Conservation (phyloP, 1,284 basidiomycete species). For the Leccinum ponderosum region DNA sequence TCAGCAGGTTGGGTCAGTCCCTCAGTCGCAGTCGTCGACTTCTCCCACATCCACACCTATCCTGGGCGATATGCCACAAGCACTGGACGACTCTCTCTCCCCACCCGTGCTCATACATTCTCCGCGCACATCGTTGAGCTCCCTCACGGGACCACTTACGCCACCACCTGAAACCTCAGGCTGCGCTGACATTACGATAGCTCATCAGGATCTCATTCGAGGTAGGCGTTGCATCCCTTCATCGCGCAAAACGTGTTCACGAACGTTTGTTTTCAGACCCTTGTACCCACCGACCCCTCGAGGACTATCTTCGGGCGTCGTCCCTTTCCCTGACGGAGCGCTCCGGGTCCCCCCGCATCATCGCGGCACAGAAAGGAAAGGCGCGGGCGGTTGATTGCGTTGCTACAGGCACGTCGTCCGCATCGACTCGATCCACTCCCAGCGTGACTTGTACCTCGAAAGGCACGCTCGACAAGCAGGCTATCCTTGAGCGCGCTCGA, state of each 20-base stretch:
- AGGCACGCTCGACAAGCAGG: constrained; percentile 30
- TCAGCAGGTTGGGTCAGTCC: constrained; percentile 6
- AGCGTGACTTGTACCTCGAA: constrained; percentile 1
- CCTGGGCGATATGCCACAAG: constrained; percentile 1
- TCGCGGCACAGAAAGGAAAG: constrained; percentile 23
- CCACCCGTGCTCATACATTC: constrained; percentile 35
- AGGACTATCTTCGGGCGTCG: background rate
- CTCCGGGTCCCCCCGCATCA: background rate
- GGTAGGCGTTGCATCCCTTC: constrained; percentile 11
- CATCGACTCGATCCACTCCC: constrained; percentile 19
- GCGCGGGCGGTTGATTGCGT: constrained; percentile 4
- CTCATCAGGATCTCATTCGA: constrained; percentile 3
- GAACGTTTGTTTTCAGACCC: constrained; percentile 9
- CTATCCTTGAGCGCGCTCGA: constrained; percentile 51
- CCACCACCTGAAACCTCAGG: constrained; percentile 24
- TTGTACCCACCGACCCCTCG: background rate
- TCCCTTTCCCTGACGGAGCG: constrained; percentile 1
- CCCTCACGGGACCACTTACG: constrained; percentile 35
- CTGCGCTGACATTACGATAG: constrained; percentile 11
- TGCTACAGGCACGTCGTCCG: constrained; percentile 5
- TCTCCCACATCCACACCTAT: background rate
- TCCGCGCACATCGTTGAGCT: constrained; percentile 38
- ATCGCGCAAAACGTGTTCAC: constrained; percentile 9
- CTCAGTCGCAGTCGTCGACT: constrained; percentile 1
- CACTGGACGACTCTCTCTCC: constrained; percentile 5